phyloP scores from a whole-genome alignment of 768 basidiomycete species.

The Glaciozyma martinii region DNA sequence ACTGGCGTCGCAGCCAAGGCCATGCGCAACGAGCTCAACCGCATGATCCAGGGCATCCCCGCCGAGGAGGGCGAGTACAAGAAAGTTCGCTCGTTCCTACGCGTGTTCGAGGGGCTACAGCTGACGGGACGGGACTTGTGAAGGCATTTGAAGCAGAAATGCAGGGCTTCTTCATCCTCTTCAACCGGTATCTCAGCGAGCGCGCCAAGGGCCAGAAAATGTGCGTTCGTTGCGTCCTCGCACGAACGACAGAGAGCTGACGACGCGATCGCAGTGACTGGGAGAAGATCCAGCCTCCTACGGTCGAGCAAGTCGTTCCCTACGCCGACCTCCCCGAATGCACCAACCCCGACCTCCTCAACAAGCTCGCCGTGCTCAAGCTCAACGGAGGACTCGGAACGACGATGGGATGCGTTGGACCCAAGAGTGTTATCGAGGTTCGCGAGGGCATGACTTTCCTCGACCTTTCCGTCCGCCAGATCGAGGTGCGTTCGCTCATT shows the following conservation, averaged over 20 bases:
- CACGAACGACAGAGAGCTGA: background rate
- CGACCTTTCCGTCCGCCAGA: conserved; percentile 85
- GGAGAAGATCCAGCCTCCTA: conserved; percentile 81
- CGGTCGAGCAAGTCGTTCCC: conserved; percentile 72
- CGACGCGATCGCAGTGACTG: conserved; percentile 54
- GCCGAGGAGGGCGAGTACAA: conserved; percentile 60
- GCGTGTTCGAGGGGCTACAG: background rate
- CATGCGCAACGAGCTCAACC: conserved; percentile 96
- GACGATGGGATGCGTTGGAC: conserved; percentile 51
- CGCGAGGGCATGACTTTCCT: conserved; percentile 97
- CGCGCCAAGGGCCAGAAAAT: conserved; percentile 78
- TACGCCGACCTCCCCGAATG: conserved; percentile 62
- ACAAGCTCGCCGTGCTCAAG: conserved; percentile 91
- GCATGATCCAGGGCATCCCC: conserved; percentile 73
- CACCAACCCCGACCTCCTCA: conserved; percentile 56
- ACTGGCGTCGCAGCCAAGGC: conserved; percentile 88
- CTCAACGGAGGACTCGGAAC: conserved; percentile 57
- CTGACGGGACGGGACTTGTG: background rate
- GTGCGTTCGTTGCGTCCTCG: conserved; percentile 45
- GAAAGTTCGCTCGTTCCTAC: conserved; percentile 50
- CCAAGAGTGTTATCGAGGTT: conserved; percentile 87
- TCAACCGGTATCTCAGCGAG: conserved; percentile 86
- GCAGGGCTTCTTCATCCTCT: conserved; percentile 91
- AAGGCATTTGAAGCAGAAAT: conserved; percentile 90
- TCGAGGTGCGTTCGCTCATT: conserved; percentile 49